Evolutionary conservation across 1,139 yeast genomes (phyloP), one percentile per base, ranked within the genome.

Genomic region (Debaryomyces singareniensis): DNA sequence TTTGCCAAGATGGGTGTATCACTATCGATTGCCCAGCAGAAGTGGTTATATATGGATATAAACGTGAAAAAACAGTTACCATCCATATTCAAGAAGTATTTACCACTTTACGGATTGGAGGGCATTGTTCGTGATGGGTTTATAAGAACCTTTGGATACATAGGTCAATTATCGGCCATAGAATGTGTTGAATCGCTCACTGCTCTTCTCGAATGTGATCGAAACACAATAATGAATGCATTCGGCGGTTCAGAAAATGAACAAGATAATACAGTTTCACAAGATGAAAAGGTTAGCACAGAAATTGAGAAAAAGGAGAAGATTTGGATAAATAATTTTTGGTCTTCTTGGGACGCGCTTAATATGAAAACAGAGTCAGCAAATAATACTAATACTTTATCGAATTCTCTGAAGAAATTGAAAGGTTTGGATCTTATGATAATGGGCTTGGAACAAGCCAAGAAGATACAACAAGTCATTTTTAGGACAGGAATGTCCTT

Each of bases 1-100:
- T 83, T 93, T 59, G 98, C 98, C 2, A 77, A 83, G 43, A 91
- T 93, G 96, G 98, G 98, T 5, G 82, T 93, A 4, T 81, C 96
- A 0, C 61, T 93, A 29, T 83, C 78, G 3, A 81, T 83, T 15
- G 94, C 97, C 1, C 83, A 81, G 45, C 96, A 93, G 54, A 78
- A 80, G 38, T 93, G 97, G 96, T 68, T 82, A 20, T 94, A 91
- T 52, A 78, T 89, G 79, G 94, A 87, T 49, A 72, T 84, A 28
- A 69, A 73, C 11, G 68, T 91, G 29, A 93, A 91, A 51, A 75
- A 79, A 35, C 81, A 78, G 37, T 58, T 93, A 20, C 80, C 82
- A 13, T 57, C 65, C 12, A 80, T 85, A 23, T 81, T 93, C 47
- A 71, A 65, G 33, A 77, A 76, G 39, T 83, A 85, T 32, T 59